Evolutionary conservation across 495 filamentous ascomycete genomes (phyloP).

Genomic region (Podospora fimiseda): DNA sequence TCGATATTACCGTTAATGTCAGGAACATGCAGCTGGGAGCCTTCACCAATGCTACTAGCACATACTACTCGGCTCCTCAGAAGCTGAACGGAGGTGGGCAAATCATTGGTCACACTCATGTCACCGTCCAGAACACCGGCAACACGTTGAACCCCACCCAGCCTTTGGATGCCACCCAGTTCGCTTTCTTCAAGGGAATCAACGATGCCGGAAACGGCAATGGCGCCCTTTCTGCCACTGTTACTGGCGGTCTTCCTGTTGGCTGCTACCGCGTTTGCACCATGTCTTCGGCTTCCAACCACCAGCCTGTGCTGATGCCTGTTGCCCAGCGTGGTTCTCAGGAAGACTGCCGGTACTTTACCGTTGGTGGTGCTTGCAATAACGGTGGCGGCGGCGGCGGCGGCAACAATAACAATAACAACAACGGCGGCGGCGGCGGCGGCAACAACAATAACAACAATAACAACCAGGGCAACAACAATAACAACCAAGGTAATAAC

Average conservation of each 20-base stretch:
- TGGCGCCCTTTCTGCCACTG: slow-evolving; percentile 48
- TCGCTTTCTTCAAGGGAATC: slow-evolving; percentile 73
- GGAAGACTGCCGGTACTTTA: slow-evolving; percentile 68
- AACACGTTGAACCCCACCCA: slow-evolving; percentile 41
- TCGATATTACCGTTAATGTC: slow-evolving; percentile 55
- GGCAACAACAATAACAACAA: slow-evolving; percentile 17
- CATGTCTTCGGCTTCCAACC: slow-evolving; percentile 61
- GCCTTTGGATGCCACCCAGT: slow-evolving; percentile 51
- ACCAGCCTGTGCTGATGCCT: slow-evolving; percentile 73
- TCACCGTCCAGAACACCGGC: slow-evolving; percentile 60
- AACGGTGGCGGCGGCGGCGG: slow-evolving; percentile 19
- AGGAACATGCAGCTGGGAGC: slow-evolving; percentile 55
- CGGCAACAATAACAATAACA: slow-evolving; percentile 16
- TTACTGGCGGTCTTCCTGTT: slow-evolving; percentile 56
- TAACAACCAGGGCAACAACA: slow-evolving; percentile 12
- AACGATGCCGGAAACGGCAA: slow-evolving; percentile 63
- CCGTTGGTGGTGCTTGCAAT: slow-evolving; percentile 28
- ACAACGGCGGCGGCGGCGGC: slow-evolving; percentile 5
- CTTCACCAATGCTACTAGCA: slow-evolving; percentile 57
- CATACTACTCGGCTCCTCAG: slow-evolving; percentile 69
- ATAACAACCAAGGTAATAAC: slow-evolving; percentile 7
- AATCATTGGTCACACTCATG: slow-evolving; percentile 65
- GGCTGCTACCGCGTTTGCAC: slow-evolving; percentile 70
- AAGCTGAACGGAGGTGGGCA: slow-evolving; percentile 44
- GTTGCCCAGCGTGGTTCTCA: slow-evolving; percentile 67